Base-by-base conservation (phyloP, 202 grass and related monocot species). In the Tripidium arundinaceum region DNA sequence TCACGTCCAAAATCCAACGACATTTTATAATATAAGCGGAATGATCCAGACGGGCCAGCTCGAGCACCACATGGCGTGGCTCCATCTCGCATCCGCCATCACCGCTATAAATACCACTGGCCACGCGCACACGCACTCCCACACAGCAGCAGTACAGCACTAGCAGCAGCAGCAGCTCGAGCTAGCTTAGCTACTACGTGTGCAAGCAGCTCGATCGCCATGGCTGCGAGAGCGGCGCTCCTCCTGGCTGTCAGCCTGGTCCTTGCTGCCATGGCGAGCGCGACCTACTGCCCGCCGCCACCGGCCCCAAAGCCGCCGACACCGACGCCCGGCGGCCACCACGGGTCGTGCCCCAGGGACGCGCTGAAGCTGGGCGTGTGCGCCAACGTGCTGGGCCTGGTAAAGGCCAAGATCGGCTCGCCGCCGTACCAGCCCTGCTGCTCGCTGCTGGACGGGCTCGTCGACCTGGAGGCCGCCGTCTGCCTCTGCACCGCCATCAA, bases 401-500 rank as follows among this genome's bases (percentile, higher is more conserved):
- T 90, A 1, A 90, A 88, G 75, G 60, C 28, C 63, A 86, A 88
- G 45, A 3, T 86, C 46, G 90, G 87, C 65, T 49, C 13, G 16
- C 36, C 84, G n/a, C 65, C 83, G 3, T 55, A 74, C 41, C 43
- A 88, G 71, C 93, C 85, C 0, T 92, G 93, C 87, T 96, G 90
- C 80, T 75, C 87, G 28, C 83, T 96, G 75, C 38, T 96, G 3
- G 36, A 88, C 0, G 87, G 93, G 4, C 74, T 97, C 49, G 79
- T 97, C 38, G 90, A 95, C 79, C 85, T 92, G 2, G 93, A 95
- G 81, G 93, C 90, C 4, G 90, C 87, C 1, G 26, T 90, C 2
- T 96, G 93, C 86, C 89, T 96, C 45, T 96, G 93, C 90, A 96
- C 93, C 1, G 93, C 90, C 2, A 75, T 96, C 81, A 96, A 74